Conservation (phyloP, 2,329 filamentous ascomycete species). For the Aspergillus intermedius region DNA sequence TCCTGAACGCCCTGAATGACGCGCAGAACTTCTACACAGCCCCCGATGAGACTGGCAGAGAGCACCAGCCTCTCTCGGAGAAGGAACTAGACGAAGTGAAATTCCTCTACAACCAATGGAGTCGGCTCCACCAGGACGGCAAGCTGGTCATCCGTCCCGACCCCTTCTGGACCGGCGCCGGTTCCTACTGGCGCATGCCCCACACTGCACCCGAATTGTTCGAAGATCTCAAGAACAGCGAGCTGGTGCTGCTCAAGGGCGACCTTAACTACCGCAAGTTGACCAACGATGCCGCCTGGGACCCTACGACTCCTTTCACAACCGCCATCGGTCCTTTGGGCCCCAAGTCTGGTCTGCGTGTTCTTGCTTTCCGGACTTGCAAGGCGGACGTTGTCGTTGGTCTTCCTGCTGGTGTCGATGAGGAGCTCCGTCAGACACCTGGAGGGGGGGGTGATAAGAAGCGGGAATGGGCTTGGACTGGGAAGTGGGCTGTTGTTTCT, state of each 20-base stretch:
- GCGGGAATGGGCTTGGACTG: conserved; percentile 88
- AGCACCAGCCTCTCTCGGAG: conserved; percentile 57
- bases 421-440: conserved; percentile 63
- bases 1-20: conserved; percentile 71
- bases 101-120: conserved; percentile 81
- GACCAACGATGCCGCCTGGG: conserved; percentile 76
- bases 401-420: conserved; percentile 73
- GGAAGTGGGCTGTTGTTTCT: conserved; percentile 93
- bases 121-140: conserved; percentile 70
- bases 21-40: conserved; percentile 74
- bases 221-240: conserved; percentile 71
- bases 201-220: conserved; percentile 59
- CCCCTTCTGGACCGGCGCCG: conserved; percentile 81
- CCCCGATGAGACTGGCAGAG: conserved; percentile 57
- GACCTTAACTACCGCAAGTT: conserved; percentile 96
- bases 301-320: conserved; percentile 77
- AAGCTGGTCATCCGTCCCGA: conserved; percentile 78
- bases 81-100: conserved; percentile 60
- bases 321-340: conserved; percentile 82
- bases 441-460: conserved; percentile 63
- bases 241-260: conserved; percentile 93
- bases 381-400: conserved; percentile 96
- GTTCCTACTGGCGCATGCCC: conserved; percentile 84
- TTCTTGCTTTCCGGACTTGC: conserved; percentile 83
- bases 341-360: conserved; percentile 70